Conservation (phyloP, 768 basidiomycete species). For the Scleroderma citrinum region DNA sequence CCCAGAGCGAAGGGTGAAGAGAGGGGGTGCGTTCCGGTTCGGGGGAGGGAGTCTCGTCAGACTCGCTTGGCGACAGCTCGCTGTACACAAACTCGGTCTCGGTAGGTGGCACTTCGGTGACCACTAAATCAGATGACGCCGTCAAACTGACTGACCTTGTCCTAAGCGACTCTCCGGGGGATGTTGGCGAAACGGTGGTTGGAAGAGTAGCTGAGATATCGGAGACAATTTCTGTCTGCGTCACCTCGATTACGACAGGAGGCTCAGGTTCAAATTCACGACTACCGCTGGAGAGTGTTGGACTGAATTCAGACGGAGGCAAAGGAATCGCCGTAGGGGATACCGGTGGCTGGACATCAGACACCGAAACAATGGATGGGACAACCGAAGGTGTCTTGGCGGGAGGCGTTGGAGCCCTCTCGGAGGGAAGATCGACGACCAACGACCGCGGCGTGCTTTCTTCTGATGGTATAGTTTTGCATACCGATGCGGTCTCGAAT, state of each 20-base stretch:
- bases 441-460: slow-evolving; percentile 32
- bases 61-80: slow-evolving; percentile 24
- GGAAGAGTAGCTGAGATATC: slow-evolving; percentile 22
- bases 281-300: slow-evolving; percentile 18
- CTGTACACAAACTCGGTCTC: slow-evolving; percentile 22
- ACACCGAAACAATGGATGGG: slow-evolving; percentile 23
- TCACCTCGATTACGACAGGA: slow-evolving; percentile 5
- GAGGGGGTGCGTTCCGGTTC: slow-evolving; percentile 34
- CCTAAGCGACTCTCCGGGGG: slow-evolving; percentile 25
- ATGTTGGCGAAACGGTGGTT: slow-evolving; percentile 28
- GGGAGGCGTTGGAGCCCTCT: slow-evolving; percentile 19
- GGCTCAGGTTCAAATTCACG: slow-evolving; percentile 18
- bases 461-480: slow-evolving; percentile 33
- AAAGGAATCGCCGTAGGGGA: slow-evolving; percentile 32
- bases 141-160: slow-evolving; percentile 38
- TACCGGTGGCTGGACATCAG: slow-evolving; percentile 12
- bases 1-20: slow-evolving; percentile 47
- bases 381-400: slow-evolving; percentile 23
- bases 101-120: slow-evolving; percentile 19
- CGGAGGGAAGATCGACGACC: slow-evolving; percentile 24
- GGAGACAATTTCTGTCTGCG: slow-evolving; percentile 13
- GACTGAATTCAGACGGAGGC: slow-evolving; percentile 32
- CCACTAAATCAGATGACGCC: slow-evolving; percentile 33
- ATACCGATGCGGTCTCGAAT: slow-evolving; percentile 45
- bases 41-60: slow-evolving; percentile 29